These are phyloP conservation scores for Zygosaccharomyces kombuchaensis DNA, from an alignment of 805 yeast species.

Conservation along the genomic window DNA sequence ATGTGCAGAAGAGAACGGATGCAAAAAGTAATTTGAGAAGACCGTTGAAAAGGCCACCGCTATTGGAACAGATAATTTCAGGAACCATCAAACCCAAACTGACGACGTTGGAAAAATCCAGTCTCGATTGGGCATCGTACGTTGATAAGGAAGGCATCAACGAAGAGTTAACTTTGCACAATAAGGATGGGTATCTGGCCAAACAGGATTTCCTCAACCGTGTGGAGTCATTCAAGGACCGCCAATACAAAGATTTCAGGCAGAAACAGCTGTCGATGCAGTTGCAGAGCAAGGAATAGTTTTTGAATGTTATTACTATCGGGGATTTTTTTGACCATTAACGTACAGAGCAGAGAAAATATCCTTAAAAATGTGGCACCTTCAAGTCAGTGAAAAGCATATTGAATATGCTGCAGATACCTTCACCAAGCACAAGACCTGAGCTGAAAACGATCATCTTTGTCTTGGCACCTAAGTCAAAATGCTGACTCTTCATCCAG, in stretches of 20 bases:
- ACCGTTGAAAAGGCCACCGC: constrained; percentile 67
- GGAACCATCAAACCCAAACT: constrained; percentile 70
- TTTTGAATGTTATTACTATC: neutral
- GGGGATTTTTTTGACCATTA: neutral
- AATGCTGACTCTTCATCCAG: constrained; percentile 46
- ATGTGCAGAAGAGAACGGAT: constrained; percentile 15
- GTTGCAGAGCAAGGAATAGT: constrained; percentile 17
- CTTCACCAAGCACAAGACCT: constrained; percentile 92
- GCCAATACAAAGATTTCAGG: constrained; percentile 38
- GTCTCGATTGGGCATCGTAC: constrained; percentile 92
- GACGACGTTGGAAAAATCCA: constrained; percentile 86
- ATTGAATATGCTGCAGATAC: constrained; percentile 75
- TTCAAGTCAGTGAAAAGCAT: constrained; percentile 71
- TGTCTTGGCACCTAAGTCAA: constrained; percentile 50
- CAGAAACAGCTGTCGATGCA: constrained; percentile 34
- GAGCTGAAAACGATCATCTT: constrained; percentile 82
- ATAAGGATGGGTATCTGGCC: constrained; percentile 87
- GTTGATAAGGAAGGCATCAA: constrained; percentile 81
- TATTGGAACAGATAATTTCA: constrained; percentile 70
- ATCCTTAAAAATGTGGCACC: constrained; percentile 50
- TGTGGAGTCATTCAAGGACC: constrained; percentile 49
- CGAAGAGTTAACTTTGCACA: constrained; percentile 75
- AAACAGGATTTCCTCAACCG: constrained; percentile 84
- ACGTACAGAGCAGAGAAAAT: neutral
- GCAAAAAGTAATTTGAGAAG: constrained; percentile 40